Percentiles rank a stretch among this genome's conserved stretches.
phyloP scores from a whole-genome alignment of 2,329 filamentous ascomycete species.

The Stemphylium lycopersici region DNA sequence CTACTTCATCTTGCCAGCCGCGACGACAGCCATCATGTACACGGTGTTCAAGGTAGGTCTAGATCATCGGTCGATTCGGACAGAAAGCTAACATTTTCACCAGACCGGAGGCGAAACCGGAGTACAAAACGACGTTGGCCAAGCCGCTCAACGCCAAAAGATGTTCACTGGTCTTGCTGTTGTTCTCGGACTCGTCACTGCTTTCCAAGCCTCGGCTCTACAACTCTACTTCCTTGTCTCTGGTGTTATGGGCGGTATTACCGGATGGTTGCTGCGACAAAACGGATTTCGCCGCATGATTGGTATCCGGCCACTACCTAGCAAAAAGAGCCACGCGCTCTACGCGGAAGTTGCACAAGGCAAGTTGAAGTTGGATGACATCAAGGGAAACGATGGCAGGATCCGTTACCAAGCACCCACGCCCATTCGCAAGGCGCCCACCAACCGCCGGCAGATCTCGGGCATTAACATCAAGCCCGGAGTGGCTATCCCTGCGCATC shows the following conservation, averaged over 20 bases:
- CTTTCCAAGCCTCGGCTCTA: conserved; percentile 61
- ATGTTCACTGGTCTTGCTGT: conserved; percentile 59
- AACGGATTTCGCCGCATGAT: conserved; percentile 46
- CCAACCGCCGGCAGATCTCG: conserved; percentile 20
- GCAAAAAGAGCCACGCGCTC: conserved; percentile 29
- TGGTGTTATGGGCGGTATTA: conserved; percentile 48
- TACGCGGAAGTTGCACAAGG: conserved; percentile 36
- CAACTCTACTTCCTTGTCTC: conserved; percentile 67
- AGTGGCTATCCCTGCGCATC: conserved; percentile 32
- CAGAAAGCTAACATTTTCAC: conserved; percentile 20
- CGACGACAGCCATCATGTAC: conserved; percentile 64
- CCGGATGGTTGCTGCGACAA: conserved; percentile 48
- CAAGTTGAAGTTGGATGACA: conserved; percentile 30
- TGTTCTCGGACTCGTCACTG: conserved; percentile 61
- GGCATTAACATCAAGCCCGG: conserved; percentile 37
- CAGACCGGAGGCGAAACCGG: conserved; percentile 60
- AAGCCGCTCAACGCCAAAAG: conserved; percentile 44
- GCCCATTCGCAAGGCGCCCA: conserved; percentile 4
- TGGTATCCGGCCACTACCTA: conserved; percentile 40
- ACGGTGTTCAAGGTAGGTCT: conserved; percentile 63
- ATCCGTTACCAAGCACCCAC: conserved; percentile 38
- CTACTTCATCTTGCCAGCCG: conserved; percentile 72
- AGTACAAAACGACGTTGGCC: conserved; percentile 27
- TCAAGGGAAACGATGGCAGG: conserved; percentile 33
- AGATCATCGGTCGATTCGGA: conserved; percentile 2